These are phyloP conservation scores for Leishmania braziliensis DNA, from an alignment of 208 protist genomes.

Conservation along the genomic window DNA sequence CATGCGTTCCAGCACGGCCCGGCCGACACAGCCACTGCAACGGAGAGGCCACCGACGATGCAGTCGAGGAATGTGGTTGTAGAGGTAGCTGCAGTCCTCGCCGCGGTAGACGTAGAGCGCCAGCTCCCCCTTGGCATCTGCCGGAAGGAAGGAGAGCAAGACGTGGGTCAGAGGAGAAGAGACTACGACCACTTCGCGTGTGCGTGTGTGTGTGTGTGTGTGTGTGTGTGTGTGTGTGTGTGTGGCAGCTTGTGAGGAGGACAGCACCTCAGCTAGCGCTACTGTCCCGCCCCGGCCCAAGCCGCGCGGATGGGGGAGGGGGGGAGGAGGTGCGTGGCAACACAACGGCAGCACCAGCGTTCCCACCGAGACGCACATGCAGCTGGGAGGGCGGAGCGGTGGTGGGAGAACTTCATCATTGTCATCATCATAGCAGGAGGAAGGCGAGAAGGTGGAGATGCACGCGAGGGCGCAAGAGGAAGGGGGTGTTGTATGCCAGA, in stretches of 20 bases:
- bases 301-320: not conserved
- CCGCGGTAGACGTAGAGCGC: slow-evolving; percentile 68
- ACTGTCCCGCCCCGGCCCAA: not conserved
- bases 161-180: not conserved
- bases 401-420: too few relatives aligned
- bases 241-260: not conserved
- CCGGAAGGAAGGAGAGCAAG: slow-evolving; percentile 50
- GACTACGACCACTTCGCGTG: not conserved
- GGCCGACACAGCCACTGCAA: slow-evolving; percentile 40
- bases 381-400: too few relatives aligned
- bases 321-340: not conserved
- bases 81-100: slow-evolving; percentile 77
- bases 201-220: not conserved
- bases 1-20: slow-evolving; percentile 81
- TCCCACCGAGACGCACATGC: too few relatives aligned
- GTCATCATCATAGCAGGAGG: too few relatives aligned
- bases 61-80: slow-evolving; percentile 81
- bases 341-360: too few relatives aligned
- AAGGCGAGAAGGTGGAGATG: not conserved
- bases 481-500: not conserved
- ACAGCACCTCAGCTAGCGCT: not conserved
- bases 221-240: not conserved
- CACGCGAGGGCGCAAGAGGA: too few relatives aligned
- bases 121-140: slow-evolving; percentile 43
- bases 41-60: slow-evolving; percentile 59